A percentile compares a stretch with the other conserved stretches of the same genome.
Conservation (phyloP, 176 grass and related monocot species). For the Paspalum notatum region DNA sequence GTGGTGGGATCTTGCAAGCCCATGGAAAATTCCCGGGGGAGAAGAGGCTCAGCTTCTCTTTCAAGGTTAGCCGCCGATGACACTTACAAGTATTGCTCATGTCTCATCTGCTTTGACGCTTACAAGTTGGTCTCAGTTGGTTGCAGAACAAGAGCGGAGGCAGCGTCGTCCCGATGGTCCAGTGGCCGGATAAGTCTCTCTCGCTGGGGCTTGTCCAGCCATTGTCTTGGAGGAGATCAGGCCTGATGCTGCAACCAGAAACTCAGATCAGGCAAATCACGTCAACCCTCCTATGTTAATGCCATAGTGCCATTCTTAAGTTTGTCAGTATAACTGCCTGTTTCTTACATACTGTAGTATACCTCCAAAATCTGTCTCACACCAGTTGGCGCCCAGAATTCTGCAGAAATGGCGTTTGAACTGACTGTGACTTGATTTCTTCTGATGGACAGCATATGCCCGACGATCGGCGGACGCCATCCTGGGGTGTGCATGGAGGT, state of each 20-base stretch:
- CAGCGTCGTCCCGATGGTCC: conserved; percentile 53
- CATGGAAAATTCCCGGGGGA: conserved; percentile 69
- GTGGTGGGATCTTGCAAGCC: conserved; percentile 54
- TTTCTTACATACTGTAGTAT: not conserved
- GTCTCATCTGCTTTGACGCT: not conserved
- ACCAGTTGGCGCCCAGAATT: not conserved
- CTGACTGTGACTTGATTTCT: not conserved
- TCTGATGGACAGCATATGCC: conserved; percentile 42
- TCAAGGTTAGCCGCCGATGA: conserved; percentile 43
- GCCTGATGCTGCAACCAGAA: conserved; percentile 57
- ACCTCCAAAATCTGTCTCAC: not conserved
- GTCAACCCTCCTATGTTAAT: not conserved
- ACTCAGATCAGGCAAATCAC: conserved; percentile 52
- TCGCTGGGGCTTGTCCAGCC: conserved; percentile 53
- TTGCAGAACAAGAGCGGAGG: conserved; percentile 60
- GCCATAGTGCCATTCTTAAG: not conserved
- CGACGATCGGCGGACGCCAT: conserved; percentile 60
- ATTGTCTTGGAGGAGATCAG: conserved; percentile 61
- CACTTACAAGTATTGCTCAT: too few relatives aligned
- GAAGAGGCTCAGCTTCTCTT: conserved; percentile 70
- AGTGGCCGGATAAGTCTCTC: conserved; percentile 67
- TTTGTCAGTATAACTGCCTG: not conserved
- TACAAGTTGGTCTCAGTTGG: conserved; percentile 10
- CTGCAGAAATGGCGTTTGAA: not conserved
- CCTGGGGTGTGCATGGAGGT: conserved; percentile 55